phyloP scores from a whole-genome alignment of 176 grass and related monocot genomes.

The Melocanna baccifera region DNA sequence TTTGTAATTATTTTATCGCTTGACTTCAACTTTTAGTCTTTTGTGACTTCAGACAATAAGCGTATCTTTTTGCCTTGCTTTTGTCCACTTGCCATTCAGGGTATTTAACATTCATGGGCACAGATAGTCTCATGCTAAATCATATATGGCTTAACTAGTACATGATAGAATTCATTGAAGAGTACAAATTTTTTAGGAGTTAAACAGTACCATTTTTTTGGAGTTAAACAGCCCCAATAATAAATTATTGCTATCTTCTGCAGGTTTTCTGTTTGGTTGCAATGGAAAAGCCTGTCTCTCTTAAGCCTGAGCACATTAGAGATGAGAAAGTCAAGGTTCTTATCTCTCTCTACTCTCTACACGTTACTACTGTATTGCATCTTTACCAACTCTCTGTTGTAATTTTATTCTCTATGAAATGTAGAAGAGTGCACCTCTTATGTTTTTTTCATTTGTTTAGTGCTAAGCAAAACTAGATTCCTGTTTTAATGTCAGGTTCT shows the following conservation, averaged over 20 bases:
- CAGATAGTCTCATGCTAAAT: constrained; percentile 9
- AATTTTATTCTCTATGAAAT: constrained; percentile 11
- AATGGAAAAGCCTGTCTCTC: constrained; percentile 98
- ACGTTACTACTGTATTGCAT: constrained; percentile 14
- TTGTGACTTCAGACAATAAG: background rate
- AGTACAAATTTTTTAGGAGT: background rate
- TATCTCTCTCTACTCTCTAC: constrained; percentile 17
- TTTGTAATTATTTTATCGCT: background rate
- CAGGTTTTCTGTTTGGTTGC: constrained; percentile 98
- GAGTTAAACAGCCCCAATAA: constrained; percentile 6
- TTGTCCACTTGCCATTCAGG: background rate
- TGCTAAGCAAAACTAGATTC: constrained; percentile 8
- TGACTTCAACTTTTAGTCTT: background rate
- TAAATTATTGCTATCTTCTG: constrained; percentile 19
- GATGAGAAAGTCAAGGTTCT: constrained; percentile 99
- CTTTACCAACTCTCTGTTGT: constrained; percentile 7
- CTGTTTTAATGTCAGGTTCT: constrained; percentile 61
- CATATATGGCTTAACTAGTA: constrained; percentile 7
- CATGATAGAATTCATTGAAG: constrained; percentile 12
- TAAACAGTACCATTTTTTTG: background rate
- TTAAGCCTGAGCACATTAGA: constrained; percentile 98
- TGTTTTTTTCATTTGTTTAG: constrained; percentile 9
- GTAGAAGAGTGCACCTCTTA: background rate
- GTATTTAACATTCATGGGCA: background rate
- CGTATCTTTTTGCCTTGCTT: background rate